Conservation (phyloP, 1,284 basidiomycete species). For the Pyrrhoderma lamaoense region DNA sequence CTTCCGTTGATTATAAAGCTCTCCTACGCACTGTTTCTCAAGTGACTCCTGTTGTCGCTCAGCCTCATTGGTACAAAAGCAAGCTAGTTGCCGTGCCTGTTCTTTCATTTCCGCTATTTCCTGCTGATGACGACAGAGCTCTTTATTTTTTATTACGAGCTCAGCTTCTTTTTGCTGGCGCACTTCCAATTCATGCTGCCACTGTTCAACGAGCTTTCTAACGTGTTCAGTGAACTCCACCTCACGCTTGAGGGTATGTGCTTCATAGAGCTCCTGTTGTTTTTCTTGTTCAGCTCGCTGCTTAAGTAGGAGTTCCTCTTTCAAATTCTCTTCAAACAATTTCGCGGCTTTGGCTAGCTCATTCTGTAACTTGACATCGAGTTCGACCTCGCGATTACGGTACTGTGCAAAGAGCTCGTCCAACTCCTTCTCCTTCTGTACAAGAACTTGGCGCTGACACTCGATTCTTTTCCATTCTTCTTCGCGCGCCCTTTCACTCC, state of each 20-base stretch:
- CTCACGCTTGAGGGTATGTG: not conserved
- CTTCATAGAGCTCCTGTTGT: not conserved
- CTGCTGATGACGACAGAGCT: not conserved
- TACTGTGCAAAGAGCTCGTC: not conserved
- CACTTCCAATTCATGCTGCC: constrained; percentile 1
- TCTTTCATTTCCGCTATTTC: constrained; percentile 3
- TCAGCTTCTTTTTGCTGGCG: constrained; percentile 1
- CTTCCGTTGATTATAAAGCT: not conserved
- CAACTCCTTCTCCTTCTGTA: constrained; percentile 2
- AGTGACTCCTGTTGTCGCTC: not conserved
- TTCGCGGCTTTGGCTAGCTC: not conserved
- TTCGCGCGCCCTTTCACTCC: not conserved
- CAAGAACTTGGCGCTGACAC: constrained; percentile 1
- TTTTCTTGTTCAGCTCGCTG: not conserved
- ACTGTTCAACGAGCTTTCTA: not conserved
- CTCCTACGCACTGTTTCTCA: constrained; percentile 1
- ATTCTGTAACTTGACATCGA: not conserved
- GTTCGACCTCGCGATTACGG: constrained; percentile 6
- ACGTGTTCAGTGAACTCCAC: not conserved
- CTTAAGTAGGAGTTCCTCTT: not conserved
- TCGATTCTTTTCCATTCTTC: not conserved
- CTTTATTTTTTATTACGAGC: constrained; percentile 2
- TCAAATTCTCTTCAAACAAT: not conserved
- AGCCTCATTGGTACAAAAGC: not conserved
- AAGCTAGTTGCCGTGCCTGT: constrained; percentile 1